A percentile compares a stretch with the other conserved stretches of the same genome.
phyloP scores from a whole-genome alignment of 2,329 filamentous ascomycete genomes.

The Aureobasidium subglaciale region DNA sequence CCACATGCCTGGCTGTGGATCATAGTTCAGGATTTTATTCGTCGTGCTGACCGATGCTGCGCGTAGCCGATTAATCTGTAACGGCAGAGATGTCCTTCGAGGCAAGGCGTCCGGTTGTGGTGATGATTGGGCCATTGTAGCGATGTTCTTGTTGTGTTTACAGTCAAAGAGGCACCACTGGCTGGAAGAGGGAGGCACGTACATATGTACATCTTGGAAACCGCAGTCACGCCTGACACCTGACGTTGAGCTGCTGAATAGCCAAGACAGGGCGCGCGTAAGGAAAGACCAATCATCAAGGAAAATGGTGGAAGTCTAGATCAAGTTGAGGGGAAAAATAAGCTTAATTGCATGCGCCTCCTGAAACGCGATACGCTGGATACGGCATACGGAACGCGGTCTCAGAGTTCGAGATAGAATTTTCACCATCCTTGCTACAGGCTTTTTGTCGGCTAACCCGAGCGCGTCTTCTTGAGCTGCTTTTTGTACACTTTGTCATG shows the following conservation, averaged over 20 bases:
- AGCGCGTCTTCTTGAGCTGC: too few relatives aligned
- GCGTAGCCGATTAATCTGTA: not conserved
- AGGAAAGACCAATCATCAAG: not conserved
- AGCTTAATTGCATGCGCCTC: not conserved
- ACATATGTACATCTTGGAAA: not conserved
- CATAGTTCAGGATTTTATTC: constrained; percentile 15
- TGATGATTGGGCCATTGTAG: not conserved
- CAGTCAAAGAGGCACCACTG: not conserved
- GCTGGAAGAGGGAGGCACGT: not conserved
- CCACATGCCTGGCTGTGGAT: constrained; percentile 37
- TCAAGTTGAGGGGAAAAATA: not conserved
- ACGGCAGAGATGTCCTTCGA: not conserved
- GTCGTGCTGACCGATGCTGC: constrained; percentile 11
- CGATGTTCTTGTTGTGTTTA: not conserved
- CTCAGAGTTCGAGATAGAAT: too few relatives aligned
- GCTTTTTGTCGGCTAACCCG: too few relatives aligned
- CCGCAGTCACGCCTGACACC: not conserved
- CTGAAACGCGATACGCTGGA: not conserved
- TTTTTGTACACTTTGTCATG: too few relatives aligned
- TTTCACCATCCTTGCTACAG: too few relatives aligned
- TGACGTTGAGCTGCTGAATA: not conserved
- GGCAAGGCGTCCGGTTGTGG: not conserved
- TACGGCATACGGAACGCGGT: not conserved
- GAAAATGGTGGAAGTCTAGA: not conserved
- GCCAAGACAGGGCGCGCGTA: not conserved